A percentile compares a stretch with the other conserved stretches of the same genome.
phyloP scores from a whole-genome alignment of 768 basidiomycete species.

The Serendipita vermifera region DNA sequence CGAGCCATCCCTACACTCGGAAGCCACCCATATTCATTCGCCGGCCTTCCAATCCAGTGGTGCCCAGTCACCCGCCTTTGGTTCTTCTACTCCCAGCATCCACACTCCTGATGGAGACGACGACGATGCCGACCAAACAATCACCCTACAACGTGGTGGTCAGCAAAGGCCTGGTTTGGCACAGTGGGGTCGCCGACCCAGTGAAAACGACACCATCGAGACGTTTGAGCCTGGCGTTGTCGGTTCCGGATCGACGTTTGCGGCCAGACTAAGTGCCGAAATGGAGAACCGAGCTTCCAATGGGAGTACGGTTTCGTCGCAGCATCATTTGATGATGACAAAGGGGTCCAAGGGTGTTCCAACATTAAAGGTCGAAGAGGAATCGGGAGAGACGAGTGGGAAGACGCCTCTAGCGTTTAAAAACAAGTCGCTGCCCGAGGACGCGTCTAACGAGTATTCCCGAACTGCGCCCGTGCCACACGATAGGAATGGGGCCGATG shows the following conservation, averaged over 20 bases:
- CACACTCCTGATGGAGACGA: background rate
- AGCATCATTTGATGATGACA: background rate
- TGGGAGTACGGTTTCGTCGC: background rate
- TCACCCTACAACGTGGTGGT: background rate
- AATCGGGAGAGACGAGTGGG: background rate
- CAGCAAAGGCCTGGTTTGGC: background rate
- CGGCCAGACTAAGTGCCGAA: background rate
- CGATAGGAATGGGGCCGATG: too few species aligned
- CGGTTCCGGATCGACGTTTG: slow-evolving; percentile 7
- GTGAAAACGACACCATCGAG: background rate
- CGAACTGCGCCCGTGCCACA: too few species aligned
- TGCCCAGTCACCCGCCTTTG: background rate
- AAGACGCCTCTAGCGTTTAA: background rate
- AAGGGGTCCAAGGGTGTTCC: background rate
- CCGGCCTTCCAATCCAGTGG: slow-evolving; percentile 3
- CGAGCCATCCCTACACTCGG: too few species aligned
- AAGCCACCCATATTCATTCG: background rate
- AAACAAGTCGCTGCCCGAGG: background rate
- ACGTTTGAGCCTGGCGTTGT: slow-evolving; percentile 3
- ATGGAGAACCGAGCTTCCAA: slow-evolving; percentile 2
- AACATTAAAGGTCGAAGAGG: background rate
- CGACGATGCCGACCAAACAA: background rate
- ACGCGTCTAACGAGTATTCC: too few species aligned
- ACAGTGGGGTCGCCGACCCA: background rate
- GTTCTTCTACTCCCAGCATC: background rate